Evolutionary conservation across 108 stramenopile species (phyloP).

Genomic region (Nannochloropsis oceanica): DNA sequence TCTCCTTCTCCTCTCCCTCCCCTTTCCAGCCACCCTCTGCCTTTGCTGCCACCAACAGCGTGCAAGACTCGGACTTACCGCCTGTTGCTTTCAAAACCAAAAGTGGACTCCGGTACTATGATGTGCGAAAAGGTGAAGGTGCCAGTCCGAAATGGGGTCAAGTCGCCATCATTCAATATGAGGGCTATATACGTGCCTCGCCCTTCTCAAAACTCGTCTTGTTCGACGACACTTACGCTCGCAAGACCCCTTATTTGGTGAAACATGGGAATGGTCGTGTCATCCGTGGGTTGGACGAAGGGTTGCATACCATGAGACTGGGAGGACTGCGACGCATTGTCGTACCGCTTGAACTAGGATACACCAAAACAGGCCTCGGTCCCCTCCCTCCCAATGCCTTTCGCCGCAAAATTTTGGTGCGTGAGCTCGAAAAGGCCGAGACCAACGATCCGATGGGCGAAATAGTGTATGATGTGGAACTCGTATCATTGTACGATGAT

Average conservation of each 20-base stretch:
- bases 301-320: not conserved
- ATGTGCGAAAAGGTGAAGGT: not conserved
- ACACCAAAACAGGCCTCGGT: not conserved
- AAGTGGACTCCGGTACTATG: not conserved
- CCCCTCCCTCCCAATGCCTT: not conserved
- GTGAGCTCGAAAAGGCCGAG: not conserved
- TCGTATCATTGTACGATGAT: not conserved
- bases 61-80: not conserved
- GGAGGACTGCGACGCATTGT: not conserved
- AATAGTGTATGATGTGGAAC: not conserved
- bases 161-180: not conserved
- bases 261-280: not conserved
- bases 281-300: not conserved
- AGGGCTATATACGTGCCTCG: not conserved
- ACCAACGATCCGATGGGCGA: not conserved
- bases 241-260: not conserved
- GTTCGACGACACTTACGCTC: not conserved
- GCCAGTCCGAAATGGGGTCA: not conserved
- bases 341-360: not conserved
- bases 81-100: not conserved
- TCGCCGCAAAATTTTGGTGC: not conserved
- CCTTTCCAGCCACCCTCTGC: not conserved
- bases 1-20: not conserved
- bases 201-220: not conserved
- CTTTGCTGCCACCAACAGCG: not conserved